Conservation (phyloP, 495 filamentous ascomycete genomes). For the Trichoderma orchidacearum region DNA sequence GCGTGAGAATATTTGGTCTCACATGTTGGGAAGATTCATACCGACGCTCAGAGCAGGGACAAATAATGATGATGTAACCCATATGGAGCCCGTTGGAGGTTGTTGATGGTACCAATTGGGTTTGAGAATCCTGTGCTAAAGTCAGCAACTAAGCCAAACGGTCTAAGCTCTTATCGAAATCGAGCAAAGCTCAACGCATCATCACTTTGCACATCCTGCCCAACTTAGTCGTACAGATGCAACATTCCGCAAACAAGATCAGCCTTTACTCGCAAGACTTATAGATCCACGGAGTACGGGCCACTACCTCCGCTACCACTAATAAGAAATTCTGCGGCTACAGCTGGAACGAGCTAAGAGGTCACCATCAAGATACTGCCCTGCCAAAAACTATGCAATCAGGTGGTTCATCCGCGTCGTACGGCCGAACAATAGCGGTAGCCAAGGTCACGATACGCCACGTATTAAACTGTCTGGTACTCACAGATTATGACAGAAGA, state of each 20-base stretch:
- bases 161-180: neutral
- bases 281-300: too few species aligned
- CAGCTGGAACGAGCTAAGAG: too few species aligned
- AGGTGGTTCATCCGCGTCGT: too few species aligned
- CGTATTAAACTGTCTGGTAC: too few species aligned
- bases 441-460: too few species aligned
- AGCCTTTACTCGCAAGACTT: neutral
- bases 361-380: too few species aligned
- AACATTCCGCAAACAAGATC: neutral
- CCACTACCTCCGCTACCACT: too few species aligned
- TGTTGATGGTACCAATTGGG: neutral
- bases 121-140: neutral
- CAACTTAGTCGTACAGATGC: neutral
- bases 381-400: too few species aligned
- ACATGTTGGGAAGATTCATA: neutral
- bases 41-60: neutral
- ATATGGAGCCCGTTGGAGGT: neutral
- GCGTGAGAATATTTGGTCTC: neutral
- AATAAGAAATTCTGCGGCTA: too few species aligned
- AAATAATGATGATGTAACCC: neutral
- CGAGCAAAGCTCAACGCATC: neutral
- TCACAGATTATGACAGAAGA: too few species aligned
- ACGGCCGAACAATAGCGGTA: too few species aligned
- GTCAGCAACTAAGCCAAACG: neutral
- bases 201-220: neutral